Evolutionary conservation across 2,329 filamentous ascomycete genomes (phyloP), one percentile per base, ranked within the genome.

Genomic region (Botryotinia calthae): DNA sequence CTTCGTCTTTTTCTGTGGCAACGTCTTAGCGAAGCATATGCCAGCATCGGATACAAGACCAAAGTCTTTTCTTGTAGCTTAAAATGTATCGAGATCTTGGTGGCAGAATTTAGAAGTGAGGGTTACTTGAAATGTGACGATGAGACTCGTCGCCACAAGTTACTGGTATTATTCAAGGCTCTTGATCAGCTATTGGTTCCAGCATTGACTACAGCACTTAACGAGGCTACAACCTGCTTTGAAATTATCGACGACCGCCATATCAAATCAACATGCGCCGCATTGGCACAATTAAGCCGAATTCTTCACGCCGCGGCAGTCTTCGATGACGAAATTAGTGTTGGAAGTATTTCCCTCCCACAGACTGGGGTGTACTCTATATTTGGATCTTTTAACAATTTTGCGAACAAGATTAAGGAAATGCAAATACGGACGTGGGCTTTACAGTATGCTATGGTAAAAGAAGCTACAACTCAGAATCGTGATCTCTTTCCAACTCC

Each of bases 391-490:
- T 88, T 88, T 73, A 84, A 86, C 72, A 81, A 84, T 2, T 85
- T 92, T 76, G 87, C 90, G 72, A 89, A 88, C 72, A 94, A 91
- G 79, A 84, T 98, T 61, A 90, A 94, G 58, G 94, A 98, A 77
- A 92, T 97, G 86, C 91, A 97, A 78, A 88, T 97, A 4, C 90
- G 94, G 48, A 89, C 91, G 18, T 98, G 96, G 95, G 94, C 93
- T 54, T 83, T 98, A 56, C 90, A 95, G 75, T 99, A 98, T 79
- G 88, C 89, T 0, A 83, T 98, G 69, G 82, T 98, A 61, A 92
- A 91, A 79, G 91, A 94, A 75, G 92, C 89, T 5, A 90, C 95
- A 42, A 82, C 84, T 9, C 92, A 95, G 76, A 89, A 92, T 76
- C 82, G 83, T 14, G 86, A 89, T 1, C 81, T 87, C 0, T 95